phyloP scores from a whole-genome alignment of 2,329 filamentous ascomycete species.

The Colletotrichum scovillei region DNA sequence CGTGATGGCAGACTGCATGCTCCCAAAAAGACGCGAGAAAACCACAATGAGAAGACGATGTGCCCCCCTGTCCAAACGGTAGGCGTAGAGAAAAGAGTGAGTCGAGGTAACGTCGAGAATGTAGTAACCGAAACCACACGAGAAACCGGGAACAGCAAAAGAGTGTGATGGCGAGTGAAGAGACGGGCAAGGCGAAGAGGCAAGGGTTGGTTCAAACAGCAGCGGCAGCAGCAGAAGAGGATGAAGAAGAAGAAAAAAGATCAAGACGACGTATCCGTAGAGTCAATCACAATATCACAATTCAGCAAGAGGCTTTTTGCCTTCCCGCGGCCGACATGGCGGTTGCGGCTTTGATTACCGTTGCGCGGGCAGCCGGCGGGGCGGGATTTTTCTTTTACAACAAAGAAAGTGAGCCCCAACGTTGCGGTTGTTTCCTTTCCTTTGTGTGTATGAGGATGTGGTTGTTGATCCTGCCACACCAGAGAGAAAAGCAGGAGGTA shows the following conservation, averaged over 20 bases:
- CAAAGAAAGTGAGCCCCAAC: background rate
- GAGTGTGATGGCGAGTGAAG: background rate
- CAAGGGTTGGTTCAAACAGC: background rate
- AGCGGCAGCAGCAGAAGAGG: background rate
- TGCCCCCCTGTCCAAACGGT: background rate
- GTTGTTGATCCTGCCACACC: background rate
- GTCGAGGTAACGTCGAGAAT: slow-evolving; percentile 8
- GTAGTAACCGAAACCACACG: slow-evolving; percentile 18
- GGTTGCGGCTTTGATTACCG: slow-evolving; percentile 26
- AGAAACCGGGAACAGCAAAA: background rate
- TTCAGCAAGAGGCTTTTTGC: slow-evolving; percentile 6
- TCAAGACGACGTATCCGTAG: background rate
- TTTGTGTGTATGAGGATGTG: slow-evolving; percentile 24
- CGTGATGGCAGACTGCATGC: slow-evolving; percentile 14
- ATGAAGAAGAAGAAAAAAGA: too few species aligned
- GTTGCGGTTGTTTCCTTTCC: background rate
- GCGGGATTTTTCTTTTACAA: background rate
- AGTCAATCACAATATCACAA: background rate
- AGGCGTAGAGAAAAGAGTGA: background rate
- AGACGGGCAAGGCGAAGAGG: background rate
- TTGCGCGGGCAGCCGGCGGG: slow-evolving; percentile 19
- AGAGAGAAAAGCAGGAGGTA: background rate
- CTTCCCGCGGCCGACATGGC: slow-evolving; percentile 9
- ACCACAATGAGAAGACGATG: background rate
- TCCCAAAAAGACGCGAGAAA: background rate